Evolutionary conservation across 1,284 basidiomycete species (phyloP).

Genomic region (Gymnopus androsaceus): DNA sequence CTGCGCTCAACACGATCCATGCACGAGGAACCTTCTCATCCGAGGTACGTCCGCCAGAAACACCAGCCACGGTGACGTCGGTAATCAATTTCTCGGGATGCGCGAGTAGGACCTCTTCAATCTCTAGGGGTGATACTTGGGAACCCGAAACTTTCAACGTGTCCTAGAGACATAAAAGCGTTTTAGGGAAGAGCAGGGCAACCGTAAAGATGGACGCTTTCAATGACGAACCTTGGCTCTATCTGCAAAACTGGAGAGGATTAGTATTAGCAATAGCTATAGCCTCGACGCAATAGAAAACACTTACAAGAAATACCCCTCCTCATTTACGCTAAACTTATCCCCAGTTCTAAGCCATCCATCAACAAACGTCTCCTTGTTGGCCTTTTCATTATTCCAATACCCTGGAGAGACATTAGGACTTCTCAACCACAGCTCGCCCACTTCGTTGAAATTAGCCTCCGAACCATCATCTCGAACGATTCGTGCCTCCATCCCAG

Average conservation of each 20-base stretch:
- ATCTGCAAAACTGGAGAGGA: slow-evolving; percentile 53
- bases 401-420: slow-evolving; percentile 64
- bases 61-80: slow-evolving; percentile 70
- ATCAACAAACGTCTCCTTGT: slow-evolving; percentile 61
- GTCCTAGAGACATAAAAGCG: slow-evolving; percentile 46
- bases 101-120: slow-evolving; percentile 60
- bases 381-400: slow-evolving; percentile 68
- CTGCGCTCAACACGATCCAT: slow-evolving; percentile 66
- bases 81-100: slow-evolving; percentile 59
- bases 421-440: slow-evolving; percentile 64
- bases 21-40: slow-evolving; percentile 74
- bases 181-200: no score
- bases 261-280: neutral
- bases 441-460: slow-evolving; percentile 56
- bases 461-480: slow-evolving; percentile 62
- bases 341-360: slow-evolving; percentile 79
- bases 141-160: slow-evolving; percentile 72
- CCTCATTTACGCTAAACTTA: slow-evolving; percentile 57
- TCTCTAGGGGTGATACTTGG: slow-evolving; percentile 76
- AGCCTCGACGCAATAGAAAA: neutral
- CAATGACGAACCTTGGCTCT: slow-evolving; percentile 49
- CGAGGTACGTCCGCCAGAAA: slow-evolving; percentile 61
- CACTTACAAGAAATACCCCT: slow-evolving; percentile 67
- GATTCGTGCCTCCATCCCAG: slow-evolving; percentile 64
- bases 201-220: neutral